Evolutionary conservation across 1,139 yeast species (phyloP), one percentile per base, ranked within the genome.

Genomic region (Chernovozyma sophiae-reginae): DNA sequence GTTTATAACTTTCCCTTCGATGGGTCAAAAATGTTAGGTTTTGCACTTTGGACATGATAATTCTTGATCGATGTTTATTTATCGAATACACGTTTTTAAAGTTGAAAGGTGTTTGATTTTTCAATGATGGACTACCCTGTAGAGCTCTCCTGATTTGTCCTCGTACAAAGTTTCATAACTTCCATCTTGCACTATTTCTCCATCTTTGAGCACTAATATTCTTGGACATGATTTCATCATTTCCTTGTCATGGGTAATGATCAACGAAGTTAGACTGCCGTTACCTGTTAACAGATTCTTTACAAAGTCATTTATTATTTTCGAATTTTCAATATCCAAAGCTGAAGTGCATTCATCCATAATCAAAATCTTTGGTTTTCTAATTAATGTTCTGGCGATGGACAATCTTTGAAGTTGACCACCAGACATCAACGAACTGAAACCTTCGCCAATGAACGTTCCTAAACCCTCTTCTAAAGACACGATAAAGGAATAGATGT

Each of bases 311-410:
- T 69, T 53, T n/a, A 80, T 64, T 5, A 52, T 47, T 13, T 48
- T 43, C 2, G 77, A 52, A 45, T 75, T 80, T 24, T 67, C 72
- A 0, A 81, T 69, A 53, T 86, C 96, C 40, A 86, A 60, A 3
- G 87, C 84, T 2, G 95, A 78, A 0, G 95, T 85, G 43, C 87
- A 82, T 52, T 86, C 96, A 57, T 86, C 96, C 36, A 86, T 59
- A 2, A 86, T 65, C 39, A 86, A 58, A 4, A 86, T 57, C 34
- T 69, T 68, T 0, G 95, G 89, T 34, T 68, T 64, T 34, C 87
- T 60, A 3, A 86, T 46, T 16, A 86, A 45, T 0, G 94, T 89
- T 43, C 96, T 72, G 0, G 86, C 90, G 42, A 86, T 78, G 0
- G 89, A 76, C 14, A 86, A 56, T 42, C 95, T 62, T 54, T 86